Evolutionary conservation across 441 rosid species (phyloP).

Genomic region (Omphalea diandra): DNA sequence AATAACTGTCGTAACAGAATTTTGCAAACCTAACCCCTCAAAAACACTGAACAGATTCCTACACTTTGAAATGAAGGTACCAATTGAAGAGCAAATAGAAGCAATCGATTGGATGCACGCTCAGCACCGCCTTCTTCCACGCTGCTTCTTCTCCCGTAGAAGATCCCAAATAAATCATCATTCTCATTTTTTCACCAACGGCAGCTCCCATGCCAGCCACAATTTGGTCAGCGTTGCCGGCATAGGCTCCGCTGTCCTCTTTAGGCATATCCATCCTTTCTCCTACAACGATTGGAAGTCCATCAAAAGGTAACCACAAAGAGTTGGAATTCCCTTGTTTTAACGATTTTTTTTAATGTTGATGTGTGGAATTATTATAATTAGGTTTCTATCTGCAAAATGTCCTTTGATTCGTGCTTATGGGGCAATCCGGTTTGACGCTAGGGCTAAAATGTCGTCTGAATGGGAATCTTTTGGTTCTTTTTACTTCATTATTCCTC

Average conservation of each 20-base stretch:
- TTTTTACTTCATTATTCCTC: conserved; percentile 84
- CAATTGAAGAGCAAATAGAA: conserved; percentile 53
- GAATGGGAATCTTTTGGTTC: conserved; percentile 94
- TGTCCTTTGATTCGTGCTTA: conserved; percentile 90
- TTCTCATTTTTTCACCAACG: conserved; percentile 38
- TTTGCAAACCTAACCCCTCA: not conserved
- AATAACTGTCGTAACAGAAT: not conserved
- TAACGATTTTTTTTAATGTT: not conserved
- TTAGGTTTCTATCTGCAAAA: conserved; percentile 67
- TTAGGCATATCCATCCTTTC: conserved; percentile 65
- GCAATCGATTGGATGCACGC: conserved; percentile 90
- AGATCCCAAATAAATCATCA: conserved; percentile 24
- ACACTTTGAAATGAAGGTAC: conserved; percentile 44
- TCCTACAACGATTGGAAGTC: conserved; percentile 82
- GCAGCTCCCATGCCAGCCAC: conserved; percentile 32
- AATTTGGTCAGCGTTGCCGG: conserved; percentile 74
- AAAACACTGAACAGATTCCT: not conserved
- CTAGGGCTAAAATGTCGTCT: conserved; percentile 54
- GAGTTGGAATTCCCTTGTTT: not conserved
- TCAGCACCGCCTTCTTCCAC: conserved; percentile 57
- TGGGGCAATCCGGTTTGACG: conserved; percentile 88
- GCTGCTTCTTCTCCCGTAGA: conserved; percentile 77
- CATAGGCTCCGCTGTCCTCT: conserved; percentile 79
- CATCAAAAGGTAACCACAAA: conserved; percentile 62
- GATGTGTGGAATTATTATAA: too few relatives aligned